A percentile compares a stretch with the other conserved stretches of the same genome.
Evolutionary conservation across 1,284 basidiomycete genomes (phyloP).

Genomic region (Xerocomus minutiporus): DNA sequence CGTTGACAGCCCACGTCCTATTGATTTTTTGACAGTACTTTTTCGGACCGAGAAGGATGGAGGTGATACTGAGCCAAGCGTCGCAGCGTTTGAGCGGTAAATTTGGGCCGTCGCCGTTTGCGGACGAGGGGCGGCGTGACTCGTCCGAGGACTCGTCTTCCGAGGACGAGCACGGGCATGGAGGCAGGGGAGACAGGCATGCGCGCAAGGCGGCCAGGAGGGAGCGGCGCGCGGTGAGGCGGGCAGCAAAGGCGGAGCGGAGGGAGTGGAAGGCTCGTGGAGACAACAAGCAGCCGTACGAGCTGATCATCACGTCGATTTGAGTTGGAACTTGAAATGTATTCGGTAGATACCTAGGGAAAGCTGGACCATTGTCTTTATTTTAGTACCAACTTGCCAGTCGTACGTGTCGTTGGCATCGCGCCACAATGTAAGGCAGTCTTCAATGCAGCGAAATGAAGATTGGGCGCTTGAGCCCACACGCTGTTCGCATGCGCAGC

Average conservation of each 20-base stretch:
- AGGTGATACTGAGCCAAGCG: slow-evolving; percentile 27
- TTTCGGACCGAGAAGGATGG: slow-evolving; percentile 32
- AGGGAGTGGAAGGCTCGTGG: slow-evolving; percentile 15
- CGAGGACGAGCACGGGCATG: slow-evolving; percentile 4
- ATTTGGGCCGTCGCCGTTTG: slow-evolving; percentile 12
- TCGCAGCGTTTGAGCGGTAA: slow-evolving; percentile 28
- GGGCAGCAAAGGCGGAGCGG: slow-evolving; percentile 13
- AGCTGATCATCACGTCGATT: slow-evolving; percentile 17
- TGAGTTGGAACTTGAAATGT: too few species aligned
- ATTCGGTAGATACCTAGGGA: too few species aligned
- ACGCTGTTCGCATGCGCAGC: too few species aligned
- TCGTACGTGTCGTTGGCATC: too few species aligned
- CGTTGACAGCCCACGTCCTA: background rate
- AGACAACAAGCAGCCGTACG: slow-evolving; percentile 19
- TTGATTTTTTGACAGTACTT: slow-evolving; percentile 24
- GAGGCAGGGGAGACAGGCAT: background rate
- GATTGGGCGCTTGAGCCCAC: too few species aligned
- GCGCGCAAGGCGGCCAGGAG: background rate
- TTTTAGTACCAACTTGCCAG: too few species aligned
- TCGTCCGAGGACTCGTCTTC: slow-evolving; percentile 7
- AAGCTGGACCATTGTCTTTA: too few species aligned
- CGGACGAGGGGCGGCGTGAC: slow-evolving; percentile 5
- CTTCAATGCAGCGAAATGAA: too few species aligned
- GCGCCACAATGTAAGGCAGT: too few species aligned
- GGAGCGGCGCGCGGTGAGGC: background rate